Evolutionary conservation across 2,329 filamentous ascomycete genomes (phyloP).

Genomic region (Epichloe sylvatica): DNA sequence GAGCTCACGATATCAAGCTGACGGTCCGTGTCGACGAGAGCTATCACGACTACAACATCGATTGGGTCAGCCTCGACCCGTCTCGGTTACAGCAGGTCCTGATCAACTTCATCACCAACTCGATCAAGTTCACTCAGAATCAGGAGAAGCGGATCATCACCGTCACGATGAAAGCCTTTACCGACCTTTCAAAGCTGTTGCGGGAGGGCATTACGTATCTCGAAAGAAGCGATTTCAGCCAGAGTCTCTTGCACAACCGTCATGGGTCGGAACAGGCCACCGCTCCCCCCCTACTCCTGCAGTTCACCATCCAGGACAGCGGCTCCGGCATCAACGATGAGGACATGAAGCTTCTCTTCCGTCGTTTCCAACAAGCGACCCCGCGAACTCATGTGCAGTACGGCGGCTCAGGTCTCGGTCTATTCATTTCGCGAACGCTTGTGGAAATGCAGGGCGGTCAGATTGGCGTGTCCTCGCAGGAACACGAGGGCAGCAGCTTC

Average conservation of each 20-base stretch:
- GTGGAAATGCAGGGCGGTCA: slow-evolving; percentile 65
- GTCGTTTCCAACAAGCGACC: slow-evolving; percentile 53
- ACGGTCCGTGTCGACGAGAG: slow-evolving; percentile 54
- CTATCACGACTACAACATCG: slow-evolving; percentile 47
- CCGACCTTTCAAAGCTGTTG: slow-evolving; percentile 27
- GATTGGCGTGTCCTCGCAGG: slow-evolving; percentile 45
- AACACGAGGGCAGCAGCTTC: slow-evolving; percentile 5
- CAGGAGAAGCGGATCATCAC: slow-evolving; percentile 44
- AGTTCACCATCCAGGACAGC: slow-evolving; percentile 58
- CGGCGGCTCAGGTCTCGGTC: slow-evolving; percentile 52
- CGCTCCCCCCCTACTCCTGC: slow-evolving; percentile 23
- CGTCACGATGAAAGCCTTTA: slow-evolving; percentile 51
- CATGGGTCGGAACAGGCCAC: slow-evolving; percentile 25
- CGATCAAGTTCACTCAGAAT: slow-evolving; percentile 49
- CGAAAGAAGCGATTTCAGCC: slow-evolving; percentile 23
- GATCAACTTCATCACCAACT: slow-evolving; percentile 59
- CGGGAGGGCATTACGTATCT: slow-evolving; percentile 31
- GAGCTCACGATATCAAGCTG: slow-evolving; percentile 56
- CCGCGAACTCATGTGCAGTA: slow-evolving; percentile 58
- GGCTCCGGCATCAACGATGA: slow-evolving; percentile 49
- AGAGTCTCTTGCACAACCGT: neutral
- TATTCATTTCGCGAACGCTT: slow-evolving; percentile 63
- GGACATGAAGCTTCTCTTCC: slow-evolving; percentile 52
- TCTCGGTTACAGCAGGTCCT: slow-evolving; percentile 59
- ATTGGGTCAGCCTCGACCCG: slow-evolving; percentile 63